Percentiles rank a stretch among this genome's conserved stretches.
phyloP scores from a whole-genome alignment of 1,139 yeast genomes.

The Yamadazyma triangularis region DNA sequence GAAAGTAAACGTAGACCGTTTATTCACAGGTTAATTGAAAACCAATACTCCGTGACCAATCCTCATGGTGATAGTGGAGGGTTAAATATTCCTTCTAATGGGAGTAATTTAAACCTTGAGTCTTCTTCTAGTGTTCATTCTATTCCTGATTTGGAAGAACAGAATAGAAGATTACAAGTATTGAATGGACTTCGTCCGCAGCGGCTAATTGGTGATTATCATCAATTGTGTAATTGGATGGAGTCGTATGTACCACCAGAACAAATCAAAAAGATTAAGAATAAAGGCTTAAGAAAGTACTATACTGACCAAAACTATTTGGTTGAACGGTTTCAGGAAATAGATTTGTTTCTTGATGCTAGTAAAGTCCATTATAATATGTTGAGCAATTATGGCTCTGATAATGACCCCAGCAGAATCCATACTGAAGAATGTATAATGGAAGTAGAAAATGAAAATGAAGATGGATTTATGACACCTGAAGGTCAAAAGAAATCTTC shows the following conservation, averaged over 20 bases:
- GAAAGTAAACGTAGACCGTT: neutral
- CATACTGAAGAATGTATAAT: neutral
- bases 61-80: neutral
- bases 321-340: constrained; percentile 53
- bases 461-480: constrained; percentile 13
- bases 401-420: neutral
- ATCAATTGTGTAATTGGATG: constrained; percentile 48
- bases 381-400: constrained; percentile 56
- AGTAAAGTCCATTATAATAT: constrained; percentile 61
- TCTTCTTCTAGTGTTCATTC: neutral
- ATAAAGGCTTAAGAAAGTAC: constrained; percentile 20
- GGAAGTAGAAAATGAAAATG: constrained; percentile 6
- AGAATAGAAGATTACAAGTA: neutral
- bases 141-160: neutral
- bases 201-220: constrained; percentile 51
- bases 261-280: constrained; percentile 13
- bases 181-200: constrained; percentile 35
- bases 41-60: constrained; percentile 1
- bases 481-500: constrained; percentile 4
- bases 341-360: constrained; percentile 66
- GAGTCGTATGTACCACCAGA: constrained; percentile 20
- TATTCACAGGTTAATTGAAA: neutral
- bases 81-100: no score
- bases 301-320: constrained; percentile 55
- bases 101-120: neutral